These are phyloP conservation scores for Uronychia setigera DNA, from an alignment of 73 alveolate genomes.

Conservation along the genomic window DNA sequence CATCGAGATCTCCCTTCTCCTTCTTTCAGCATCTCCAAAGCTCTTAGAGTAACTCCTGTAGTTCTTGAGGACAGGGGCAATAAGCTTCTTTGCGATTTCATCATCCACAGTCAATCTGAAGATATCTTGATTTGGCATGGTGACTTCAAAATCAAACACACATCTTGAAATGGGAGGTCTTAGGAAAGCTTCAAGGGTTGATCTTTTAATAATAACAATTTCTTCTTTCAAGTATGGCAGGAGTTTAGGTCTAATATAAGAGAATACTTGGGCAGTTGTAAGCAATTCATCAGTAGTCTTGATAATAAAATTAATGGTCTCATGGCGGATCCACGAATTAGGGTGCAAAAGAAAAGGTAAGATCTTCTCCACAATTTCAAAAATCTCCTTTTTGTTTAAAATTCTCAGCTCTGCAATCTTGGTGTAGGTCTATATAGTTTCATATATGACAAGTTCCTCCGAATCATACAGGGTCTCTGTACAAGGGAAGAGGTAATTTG, in stretches of 20 bases:
- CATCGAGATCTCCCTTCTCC: background rate
- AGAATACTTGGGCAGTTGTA: slow-evolving; percentile 37
- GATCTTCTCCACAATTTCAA: slow-evolving; percentile 24
- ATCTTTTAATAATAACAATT: slow-evolving; percentile 3
- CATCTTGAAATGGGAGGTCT: slow-evolving; percentile 32
- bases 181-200: slow-evolving; percentile 14
- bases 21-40: background rate
- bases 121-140: background rate
- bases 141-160: slow-evolving; percentile 21
- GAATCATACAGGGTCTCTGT: slow-evolving; percentile 35
- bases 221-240: slow-evolving; percentile 23
- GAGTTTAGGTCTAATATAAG: slow-evolving; percentile 39
- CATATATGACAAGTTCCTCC: slow-evolving; percentile 41
- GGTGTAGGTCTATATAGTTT: slow-evolving; percentile 29
- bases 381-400: slow-evolving; percentile 18
- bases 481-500: slow-evolving; percentile 28
- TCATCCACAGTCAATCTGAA: background rate
- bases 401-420: slow-evolving; percentile 30
- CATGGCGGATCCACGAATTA: slow-evolving; percentile 58
- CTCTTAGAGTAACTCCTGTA: background rate
- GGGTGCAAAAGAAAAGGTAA: slow-evolving; percentile 50
- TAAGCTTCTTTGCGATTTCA: background rate
- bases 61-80: background rate
- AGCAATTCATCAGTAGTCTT: slow-evolving; percentile 6
- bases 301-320: slow-evolving; percentile 22